These are phyloP conservation scores for Trichoderma reesei DNA, from an alignment of 495 filamentous ascomycete genomes.

Conservation along the genomic window DNA sequence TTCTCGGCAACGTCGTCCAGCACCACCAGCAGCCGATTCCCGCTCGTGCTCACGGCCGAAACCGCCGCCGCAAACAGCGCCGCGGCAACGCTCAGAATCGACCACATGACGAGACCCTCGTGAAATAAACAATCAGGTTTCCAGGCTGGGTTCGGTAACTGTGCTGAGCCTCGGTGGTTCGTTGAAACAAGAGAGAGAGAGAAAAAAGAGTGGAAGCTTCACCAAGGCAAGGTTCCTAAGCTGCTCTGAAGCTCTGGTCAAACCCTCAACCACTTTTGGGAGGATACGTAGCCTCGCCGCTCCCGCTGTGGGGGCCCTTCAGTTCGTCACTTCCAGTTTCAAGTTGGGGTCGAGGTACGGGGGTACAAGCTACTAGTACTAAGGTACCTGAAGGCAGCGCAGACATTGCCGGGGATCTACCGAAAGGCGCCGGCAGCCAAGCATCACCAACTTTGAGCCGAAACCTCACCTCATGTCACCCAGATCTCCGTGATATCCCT, in stretches of 20 bases:
- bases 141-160: too few relatives aligned
- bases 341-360: neutral
- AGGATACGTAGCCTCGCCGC: slow-evolving; percentile 13
- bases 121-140: too few relatives aligned
- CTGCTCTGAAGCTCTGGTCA: neutral
- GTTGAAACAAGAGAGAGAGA: too few relatives aligned
- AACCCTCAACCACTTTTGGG: neutral
- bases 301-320: neutral
- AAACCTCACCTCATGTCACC: neutral
- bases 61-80: slow-evolving; percentile 54
- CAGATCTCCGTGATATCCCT: neutral
- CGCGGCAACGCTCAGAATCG: slow-evolving; percentile 58
- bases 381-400: neutral
- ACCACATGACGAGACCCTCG: slow-evolving; percentile 45
- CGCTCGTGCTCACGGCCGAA: slow-evolving; percentile 69
- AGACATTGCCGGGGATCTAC: too few relatives aligned
- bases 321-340: neutral
- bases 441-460: too few relatives aligned
- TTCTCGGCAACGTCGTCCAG: slow-evolving; percentile 75
- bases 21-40: slow-evolving; percentile 74
- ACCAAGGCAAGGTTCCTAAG: slow-evolving; percentile 19
- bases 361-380: neutral
- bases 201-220: slow-evolving; percentile 19
- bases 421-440: neutral
- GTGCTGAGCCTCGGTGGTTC: too few relatives aligned